Evolutionary conservation across 139 green algal species (phyloP).

Genomic region (Picochlorum sp.): DNA sequence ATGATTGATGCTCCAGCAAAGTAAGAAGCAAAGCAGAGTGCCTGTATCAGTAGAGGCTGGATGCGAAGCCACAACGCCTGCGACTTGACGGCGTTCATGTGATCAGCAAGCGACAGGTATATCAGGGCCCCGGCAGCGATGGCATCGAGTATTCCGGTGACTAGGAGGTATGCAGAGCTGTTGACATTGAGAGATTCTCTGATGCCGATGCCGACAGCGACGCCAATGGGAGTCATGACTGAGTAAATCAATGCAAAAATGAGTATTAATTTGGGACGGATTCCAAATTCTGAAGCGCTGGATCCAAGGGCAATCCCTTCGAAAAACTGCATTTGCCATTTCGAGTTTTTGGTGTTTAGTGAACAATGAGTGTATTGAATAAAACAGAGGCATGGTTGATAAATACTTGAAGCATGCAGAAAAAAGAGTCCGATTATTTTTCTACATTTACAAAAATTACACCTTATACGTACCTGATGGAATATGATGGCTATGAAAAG

Average conservation of each 20-base stretch:
- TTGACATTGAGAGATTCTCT: conserved; percentile 22
- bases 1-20: conserved; percentile 15
- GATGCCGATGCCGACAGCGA: conserved; percentile 42
- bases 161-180: conserved; percentile 11
- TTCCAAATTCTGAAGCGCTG: conserved; percentile 21
- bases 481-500: conserved; percentile 45
- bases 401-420: no score
- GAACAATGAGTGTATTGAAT: background rate
- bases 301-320: conserved; percentile 39
- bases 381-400: no score
- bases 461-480: conserved; percentile 17
- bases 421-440: background rate
- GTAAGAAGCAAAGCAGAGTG: conserved; percentile 3
- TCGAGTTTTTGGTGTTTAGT: no score
- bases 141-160: conserved; percentile 44
- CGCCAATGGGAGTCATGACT: conserved; percentile 42
- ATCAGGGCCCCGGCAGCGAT: conserved; percentile 45
- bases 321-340: conserved; percentile 20
- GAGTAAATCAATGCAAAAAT: conserved; percentile 33
- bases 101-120: conserved; percentile 49
- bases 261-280: background rate
- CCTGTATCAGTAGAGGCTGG: background rate
- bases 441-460: background rate
- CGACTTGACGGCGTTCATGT: conserved; percentile 28
- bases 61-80: conserved; percentile 6